A percentile compares a stretch with the other conserved stretches of the same genome.
These are phyloP conservation scores for Aphanomyces cochlioides DNA, from an alignment of 352 stramenopile genomes.

Conservation along the genomic window DNA sequence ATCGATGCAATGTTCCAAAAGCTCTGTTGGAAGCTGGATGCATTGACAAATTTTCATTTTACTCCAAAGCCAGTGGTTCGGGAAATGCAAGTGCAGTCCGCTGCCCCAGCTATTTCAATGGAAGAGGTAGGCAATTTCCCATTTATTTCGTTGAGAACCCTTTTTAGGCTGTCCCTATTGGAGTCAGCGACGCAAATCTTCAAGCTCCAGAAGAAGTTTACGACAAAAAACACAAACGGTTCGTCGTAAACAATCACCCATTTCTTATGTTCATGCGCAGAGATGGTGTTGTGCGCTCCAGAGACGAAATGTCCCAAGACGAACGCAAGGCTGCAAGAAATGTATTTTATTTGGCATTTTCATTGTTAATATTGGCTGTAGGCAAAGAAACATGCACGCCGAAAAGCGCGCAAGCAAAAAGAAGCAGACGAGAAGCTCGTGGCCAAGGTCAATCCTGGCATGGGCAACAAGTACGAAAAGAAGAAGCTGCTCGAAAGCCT, in stretches of 20 bases:
- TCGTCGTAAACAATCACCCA: neutral
- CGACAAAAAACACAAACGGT: conserved; percentile 83
- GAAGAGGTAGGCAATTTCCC: conserved; percentile 46
- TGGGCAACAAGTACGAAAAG: conserved; percentile 96
- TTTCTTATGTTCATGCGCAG: conserved; percentile 29
- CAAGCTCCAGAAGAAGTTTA: conserved; percentile 80
- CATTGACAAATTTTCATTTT: conserved; percentile 95
- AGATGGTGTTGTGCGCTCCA: conserved; percentile 69
- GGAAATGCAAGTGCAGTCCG: conserved; percentile 83
- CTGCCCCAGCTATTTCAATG: conserved; percentile 77
- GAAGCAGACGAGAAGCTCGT: conserved; percentile 90
- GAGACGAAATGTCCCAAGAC: conserved; percentile 85
- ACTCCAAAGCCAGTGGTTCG: conserved; percentile 90
- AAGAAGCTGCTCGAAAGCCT: conserved; percentile 87
- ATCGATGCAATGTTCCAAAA: conserved; percentile 94
- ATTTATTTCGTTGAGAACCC: neutral
- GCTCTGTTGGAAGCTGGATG: conserved; percentile 93
- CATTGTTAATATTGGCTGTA: neutral
- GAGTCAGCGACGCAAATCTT: conserved; percentile 79
- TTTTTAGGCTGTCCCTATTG: conserved; percentile 50
- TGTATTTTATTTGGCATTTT: neutral
- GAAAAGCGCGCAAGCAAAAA: conserved; percentile 88
- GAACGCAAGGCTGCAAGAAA: conserved; percentile 81
- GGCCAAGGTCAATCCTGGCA: conserved; percentile 91
- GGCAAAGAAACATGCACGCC: conserved; percentile 88